Conservation (phyloP, 108 stramenopile species). For the Heterococcus sp. region DNA sequence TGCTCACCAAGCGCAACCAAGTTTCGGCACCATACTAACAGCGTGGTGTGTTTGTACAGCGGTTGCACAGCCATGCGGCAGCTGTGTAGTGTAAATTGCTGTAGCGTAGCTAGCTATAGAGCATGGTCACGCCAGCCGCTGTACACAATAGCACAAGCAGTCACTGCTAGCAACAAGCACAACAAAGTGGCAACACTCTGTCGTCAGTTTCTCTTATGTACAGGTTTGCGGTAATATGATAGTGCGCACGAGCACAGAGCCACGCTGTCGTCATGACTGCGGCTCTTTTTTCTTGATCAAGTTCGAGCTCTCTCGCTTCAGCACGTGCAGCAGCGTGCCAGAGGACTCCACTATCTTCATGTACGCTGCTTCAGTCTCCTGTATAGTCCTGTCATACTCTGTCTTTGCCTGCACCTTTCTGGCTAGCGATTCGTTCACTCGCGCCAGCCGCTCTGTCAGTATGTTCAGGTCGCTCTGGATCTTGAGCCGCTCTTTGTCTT, state of each 20-base stretch:
- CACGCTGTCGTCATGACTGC: constrained; percentile 14
- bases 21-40: too few relatives aligned
- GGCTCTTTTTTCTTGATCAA: constrained; percentile 45
- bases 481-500: constrained; percentile 69
- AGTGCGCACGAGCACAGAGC: too few relatives aligned
- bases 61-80: too few relatives aligned
- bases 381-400: constrained; percentile 70
- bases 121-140: too few relatives aligned
- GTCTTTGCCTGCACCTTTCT: constrained; percentile 60
- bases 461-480: constrained; percentile 65
- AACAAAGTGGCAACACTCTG: background rate
- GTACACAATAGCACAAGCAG: too few relatives aligned
- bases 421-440: constrained; percentile 65
- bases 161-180: background rate
- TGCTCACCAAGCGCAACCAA: too few relatives aligned
- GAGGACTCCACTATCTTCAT: constrained; percentile 80
- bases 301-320: constrained; percentile 66
- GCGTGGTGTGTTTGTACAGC: too few relatives aligned
- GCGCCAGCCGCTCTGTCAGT: constrained; percentile 61
- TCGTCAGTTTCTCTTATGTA: constrained; percentile 9
- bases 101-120: too few relatives aligned
- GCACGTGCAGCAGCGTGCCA: constrained; percentile 73
- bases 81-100: too few relatives aligned
- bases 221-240: constrained; percentile 1
- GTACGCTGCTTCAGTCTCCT: constrained; percentile 72